Evolutionary conservation across 2,329 filamentous ascomycete genomes (phyloP), one percentile per base, ranked within the genome.

Genomic region (Lecanoromycetidae sp.): DNA sequence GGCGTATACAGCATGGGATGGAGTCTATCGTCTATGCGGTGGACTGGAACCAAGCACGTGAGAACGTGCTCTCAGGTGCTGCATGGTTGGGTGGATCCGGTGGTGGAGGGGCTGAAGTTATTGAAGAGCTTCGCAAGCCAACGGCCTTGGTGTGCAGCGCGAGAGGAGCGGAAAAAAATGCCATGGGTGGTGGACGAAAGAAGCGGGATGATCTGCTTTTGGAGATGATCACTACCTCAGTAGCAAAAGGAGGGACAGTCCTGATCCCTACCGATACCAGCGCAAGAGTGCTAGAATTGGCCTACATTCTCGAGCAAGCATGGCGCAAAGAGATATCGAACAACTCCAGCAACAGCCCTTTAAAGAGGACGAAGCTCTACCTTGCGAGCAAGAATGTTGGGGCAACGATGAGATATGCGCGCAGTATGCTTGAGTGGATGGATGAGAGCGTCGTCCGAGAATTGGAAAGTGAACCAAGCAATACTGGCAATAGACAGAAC

Each of bases 351-450:
- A 69, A 68, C 2, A 68, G 68, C 52, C 60, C 68, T 1, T 64
- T 79, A 35, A 71, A 69, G 53, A 66, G 65, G 25, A 68, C 74
- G 8, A 71, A 69, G 41, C 70, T 95, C 0, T 95, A 87, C 60
- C 71, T 98, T 35, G 90, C 88, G 0, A 88, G 87, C 32, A 82
- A 81, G 50, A 94, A 87, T 52, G 84, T 86, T 54, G 82, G 85
- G 49, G 88, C 87, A 52, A 94, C 88, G 0, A 84, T 96, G 73
- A 77, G 87, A 44, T 86, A 95, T 55, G 85, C 90, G 22, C 77
- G 88, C 55, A 95, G 90, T 62, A 94, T 98, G 85, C 71, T 98
- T 26, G 91, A 98, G 61, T 98, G 91, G 91, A 96, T 98, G 88
- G 88, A 96, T 60, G 88, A 95, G 59, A 82, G 80, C 49, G 93